These are phyloP conservation scores for Haplosporangium sp. DNA, from an alignment of 371 early-diverging fungal genomes.

Conservation along the genomic window DNA sequence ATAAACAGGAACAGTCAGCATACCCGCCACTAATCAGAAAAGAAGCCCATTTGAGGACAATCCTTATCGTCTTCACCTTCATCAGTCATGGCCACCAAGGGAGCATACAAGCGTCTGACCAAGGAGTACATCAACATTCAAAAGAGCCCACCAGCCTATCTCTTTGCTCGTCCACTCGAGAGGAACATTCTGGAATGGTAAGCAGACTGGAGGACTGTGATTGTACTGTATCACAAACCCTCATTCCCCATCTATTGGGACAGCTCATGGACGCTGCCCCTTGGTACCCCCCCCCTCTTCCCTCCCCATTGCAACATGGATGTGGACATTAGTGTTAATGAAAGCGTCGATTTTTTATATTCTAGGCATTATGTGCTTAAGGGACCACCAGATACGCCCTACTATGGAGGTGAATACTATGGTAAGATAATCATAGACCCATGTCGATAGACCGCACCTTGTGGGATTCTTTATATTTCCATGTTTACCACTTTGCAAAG, in stretches of 20 bases:
- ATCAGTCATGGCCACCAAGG: constrained; percentile 96
- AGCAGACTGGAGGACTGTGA: neutral
- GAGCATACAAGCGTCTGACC: constrained; percentile 86
- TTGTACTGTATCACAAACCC: neutral
- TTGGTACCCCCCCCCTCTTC: too few species aligned
- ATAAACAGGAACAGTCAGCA: too few species aligned
- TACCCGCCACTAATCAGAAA: too few species aligned
- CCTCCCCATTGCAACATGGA: too few species aligned
- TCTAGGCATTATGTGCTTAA: constrained; percentile 92
- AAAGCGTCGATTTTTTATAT: neutral
- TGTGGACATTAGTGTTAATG: neutral
- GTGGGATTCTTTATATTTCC: neutral
- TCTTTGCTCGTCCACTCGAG: constrained; percentile 91
- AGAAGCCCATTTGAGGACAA: too few species aligned
- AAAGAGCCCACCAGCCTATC: constrained; percentile 60
- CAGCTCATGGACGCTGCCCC: too few species aligned
- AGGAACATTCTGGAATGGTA: constrained; percentile 96
- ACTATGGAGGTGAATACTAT: constrained; percentile 91
- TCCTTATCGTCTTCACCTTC: too few species aligned
- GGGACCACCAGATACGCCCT: constrained; percentile 95
- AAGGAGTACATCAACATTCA: constrained; percentile 92
- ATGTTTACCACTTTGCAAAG: neutral
- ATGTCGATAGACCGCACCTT: neutral
- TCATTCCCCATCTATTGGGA: neutral
- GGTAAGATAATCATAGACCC: constrained; percentile 60